Conservation (phyloP, 2,329 filamentous ascomycete species). For the Tolypocladium nubicola region DNA sequence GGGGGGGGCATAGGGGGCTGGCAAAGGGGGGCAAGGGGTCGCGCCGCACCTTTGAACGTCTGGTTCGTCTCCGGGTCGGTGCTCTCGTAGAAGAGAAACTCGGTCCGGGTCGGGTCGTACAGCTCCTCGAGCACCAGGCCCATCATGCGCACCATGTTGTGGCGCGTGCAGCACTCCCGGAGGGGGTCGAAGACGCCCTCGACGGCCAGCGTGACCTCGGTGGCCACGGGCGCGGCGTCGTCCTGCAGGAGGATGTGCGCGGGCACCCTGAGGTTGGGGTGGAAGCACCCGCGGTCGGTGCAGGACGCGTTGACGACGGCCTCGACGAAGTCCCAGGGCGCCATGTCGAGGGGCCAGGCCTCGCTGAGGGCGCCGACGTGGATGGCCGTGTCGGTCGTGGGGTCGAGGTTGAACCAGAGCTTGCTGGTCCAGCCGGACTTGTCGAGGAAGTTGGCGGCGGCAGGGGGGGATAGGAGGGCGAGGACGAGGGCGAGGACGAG, state of each 20-base stretch:
- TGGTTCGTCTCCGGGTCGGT: not conserved
- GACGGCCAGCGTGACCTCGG: not conserved
- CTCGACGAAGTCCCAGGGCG: slow-evolving; percentile 39
- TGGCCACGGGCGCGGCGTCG: not conserved
- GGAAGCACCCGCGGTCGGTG: slow-evolving; percentile 21
- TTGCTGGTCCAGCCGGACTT: not conserved
- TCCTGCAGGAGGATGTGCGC: not conserved
- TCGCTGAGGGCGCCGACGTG: not conserved
- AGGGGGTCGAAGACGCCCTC: not conserved
- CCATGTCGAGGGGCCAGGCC: slow-evolving; percentile 9
- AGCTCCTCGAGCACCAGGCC: not conserved
- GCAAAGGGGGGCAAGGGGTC: not conserved
- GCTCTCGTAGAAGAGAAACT: not conserved
- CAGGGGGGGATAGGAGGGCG: not conserved
- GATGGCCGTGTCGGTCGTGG: not conserved
- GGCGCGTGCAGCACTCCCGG: not conserved
- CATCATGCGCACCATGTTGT: not conserved
- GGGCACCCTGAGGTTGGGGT: not conserved
- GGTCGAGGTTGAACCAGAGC: not conserved
- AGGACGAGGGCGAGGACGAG: not conserved
- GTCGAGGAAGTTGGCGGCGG: not conserved
- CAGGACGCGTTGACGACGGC: slow-evolving; percentile 13
- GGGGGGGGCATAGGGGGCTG: not conserved
- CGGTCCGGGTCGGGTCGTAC: not conserved
- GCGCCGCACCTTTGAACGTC: not conserved